Conservation (phyloP, 2,329 filamentous ascomycete genomes). For the Penicillium thymicola region DNA sequence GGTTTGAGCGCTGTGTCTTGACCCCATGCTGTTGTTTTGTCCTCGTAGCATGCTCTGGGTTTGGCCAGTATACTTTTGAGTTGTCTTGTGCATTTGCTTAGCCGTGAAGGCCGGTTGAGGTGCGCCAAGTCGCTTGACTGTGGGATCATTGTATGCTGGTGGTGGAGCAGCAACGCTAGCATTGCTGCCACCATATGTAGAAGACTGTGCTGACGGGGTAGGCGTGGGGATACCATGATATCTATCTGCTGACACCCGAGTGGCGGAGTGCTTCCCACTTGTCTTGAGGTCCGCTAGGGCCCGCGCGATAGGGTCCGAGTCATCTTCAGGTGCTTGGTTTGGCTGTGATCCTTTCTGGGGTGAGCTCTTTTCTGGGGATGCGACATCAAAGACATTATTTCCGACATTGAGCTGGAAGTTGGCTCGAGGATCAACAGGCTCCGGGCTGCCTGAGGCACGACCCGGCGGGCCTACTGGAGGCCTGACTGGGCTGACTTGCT, state of each 20-base stretch:
- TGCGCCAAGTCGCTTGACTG: constrained; percentile 75
- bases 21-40: constrained; percentile 33
- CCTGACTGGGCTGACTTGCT: constrained; percentile 46
- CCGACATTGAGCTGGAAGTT: constrained; percentile 92
- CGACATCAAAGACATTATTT: constrained; percentile 93
- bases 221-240: constrained; percentile 93
- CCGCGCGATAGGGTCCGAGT: constrained; percentile 82
- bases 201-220: constrained; percentile 49
- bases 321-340: constrained; percentile 52
- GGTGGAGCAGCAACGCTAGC: constrained; percentile 68
- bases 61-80: constrained; percentile 81
- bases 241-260: constrained; percentile 88
- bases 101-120: constrained; percentile 90
- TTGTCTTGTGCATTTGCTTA: constrained; percentile 92
- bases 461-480: constrained; percentile 31
- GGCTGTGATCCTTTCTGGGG: constrained; percentile 41
- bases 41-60: constrained; percentile 71
- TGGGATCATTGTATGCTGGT: constrained; percentile 74
- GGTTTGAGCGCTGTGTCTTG: constrained; percentile 54
- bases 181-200: constrained; percentile 31
- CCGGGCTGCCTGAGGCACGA: constrained; percentile 60
- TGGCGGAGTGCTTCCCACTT: constrained; percentile 73
- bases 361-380: constrained; percentile 65
- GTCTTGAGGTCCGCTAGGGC: constrained; percentile 91
- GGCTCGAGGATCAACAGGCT: constrained; percentile 85